These are phyloP conservation scores for Penicillium herquei DNA, from an alignment of 495 filamentous ascomycete species.

Conservation along the genomic window DNA sequence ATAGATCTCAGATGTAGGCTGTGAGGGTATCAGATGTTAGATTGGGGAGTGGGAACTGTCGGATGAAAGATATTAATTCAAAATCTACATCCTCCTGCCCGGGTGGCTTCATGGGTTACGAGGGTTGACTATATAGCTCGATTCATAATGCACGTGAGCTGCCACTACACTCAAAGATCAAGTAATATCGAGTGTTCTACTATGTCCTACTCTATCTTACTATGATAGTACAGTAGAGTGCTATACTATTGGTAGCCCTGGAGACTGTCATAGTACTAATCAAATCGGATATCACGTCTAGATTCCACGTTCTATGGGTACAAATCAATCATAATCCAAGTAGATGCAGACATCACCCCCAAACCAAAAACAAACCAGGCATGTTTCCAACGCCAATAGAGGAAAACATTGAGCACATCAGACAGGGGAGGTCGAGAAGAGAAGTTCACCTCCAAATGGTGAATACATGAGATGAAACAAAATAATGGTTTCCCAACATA, in stretches of 20 bases:
- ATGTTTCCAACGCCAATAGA: conserved; percentile 36
- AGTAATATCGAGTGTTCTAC: too few species aligned
- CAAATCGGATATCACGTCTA: conserved; percentile 26
- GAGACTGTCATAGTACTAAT: not conserved
- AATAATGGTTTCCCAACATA: conserved; percentile 9
- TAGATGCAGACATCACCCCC: conserved; percentile 23
- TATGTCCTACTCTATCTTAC: too few species aligned
- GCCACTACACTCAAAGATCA: too few species aligned
- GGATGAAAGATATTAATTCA: not conserved
- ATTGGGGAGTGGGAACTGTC: too few species aligned
- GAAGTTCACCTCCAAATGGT: not conserved
- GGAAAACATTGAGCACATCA: conserved; percentile 27
- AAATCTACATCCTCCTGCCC: not conserved
- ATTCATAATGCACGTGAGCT: too few species aligned
- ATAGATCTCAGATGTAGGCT: too few species aligned
- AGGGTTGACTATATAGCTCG: too few species aligned
- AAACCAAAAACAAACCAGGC: conserved; percentile 23
- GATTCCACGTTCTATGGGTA: conserved; percentile 32
- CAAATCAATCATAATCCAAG: conserved; percentile 23
- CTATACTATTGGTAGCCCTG: too few species aligned
- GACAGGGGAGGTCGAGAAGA: conserved; percentile 11
- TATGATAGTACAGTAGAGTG: too few species aligned
- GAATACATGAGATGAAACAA: not conserved
- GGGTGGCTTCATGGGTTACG: too few species aligned
- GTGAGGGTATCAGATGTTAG: too few species aligned